Base-by-base conservation (phyloP, 2,329 filamentous ascomycete genomes). In the Trichophaea hybrida region DNA sequence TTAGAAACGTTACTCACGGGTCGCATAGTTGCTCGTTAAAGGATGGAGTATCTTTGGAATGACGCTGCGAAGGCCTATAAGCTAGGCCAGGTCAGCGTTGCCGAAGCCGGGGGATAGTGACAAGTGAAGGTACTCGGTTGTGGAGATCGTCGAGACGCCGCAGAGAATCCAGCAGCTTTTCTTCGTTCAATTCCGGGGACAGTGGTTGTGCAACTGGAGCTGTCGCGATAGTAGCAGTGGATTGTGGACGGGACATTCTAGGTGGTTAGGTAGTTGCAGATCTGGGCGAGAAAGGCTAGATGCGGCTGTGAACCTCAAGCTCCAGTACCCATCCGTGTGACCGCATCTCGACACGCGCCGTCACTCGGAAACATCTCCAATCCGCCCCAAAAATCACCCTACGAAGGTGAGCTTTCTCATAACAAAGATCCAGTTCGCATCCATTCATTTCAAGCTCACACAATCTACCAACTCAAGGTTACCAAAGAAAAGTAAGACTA, bases 71-170 rank as follows among this genome's bases (percentile, higher is more conserved):
- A 65, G 61, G 15, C 58, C 58, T 54, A 65, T 64, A 24, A 65
- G 17, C 63, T 64, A 57, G 37, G 15, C 55, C 32, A 13, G 34
- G 37, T 48, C 34, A 13, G 51, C 15, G 48, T 15, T 40, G 15
- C 48, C 31, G 32, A 31, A 38, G 33, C 15, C 10, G 10, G 32
- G 5, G 38, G 49, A 40, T 43, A 17, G 52, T 12, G n/a, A 35
- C 10, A 3, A 15, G 50, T 43, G 51, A 43, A 46, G 55, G 53
- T 52, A 61, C 63, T 31, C 63, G 63, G 40, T 48, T 58, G 60
- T 65, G 63, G 5, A 65, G 63, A 49, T 65, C 63, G 52, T 65
- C 63, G 10, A 65, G 61, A 31, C 54, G 53, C 34, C 61, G 63
- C 44, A 65, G 61, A 49, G 58, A 51, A 44, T 64, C 61, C 17